These are phyloP conservation scores for Amanita fuliginea DNA, from an alignment of 768 basidiomycete species.

Conservation along the genomic window DNA sequence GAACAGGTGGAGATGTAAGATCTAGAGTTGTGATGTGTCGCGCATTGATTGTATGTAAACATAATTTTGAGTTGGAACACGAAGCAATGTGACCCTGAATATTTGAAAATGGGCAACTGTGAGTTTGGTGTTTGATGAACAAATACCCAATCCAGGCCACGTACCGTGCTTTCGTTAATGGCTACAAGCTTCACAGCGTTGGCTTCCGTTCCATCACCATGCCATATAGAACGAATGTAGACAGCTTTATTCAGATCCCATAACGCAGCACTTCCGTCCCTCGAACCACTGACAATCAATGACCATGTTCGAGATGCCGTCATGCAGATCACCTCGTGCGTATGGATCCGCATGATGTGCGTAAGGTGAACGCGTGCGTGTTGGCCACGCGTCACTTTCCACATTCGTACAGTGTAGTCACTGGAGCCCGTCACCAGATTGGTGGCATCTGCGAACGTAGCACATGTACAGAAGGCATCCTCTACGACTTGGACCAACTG, in stretches of 20 bases:
- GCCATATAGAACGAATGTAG: constrained; percentile 77
- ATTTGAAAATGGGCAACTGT: constrained; percentile 23
- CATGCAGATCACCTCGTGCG: constrained; percentile 53
- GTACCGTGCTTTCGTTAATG: constrained; percentile 80
- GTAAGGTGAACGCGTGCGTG: constrained; percentile 29
- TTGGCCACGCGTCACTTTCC: constrained; percentile 46
- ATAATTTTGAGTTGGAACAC: constrained; percentile 60
- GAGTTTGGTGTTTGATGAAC: not conserved
- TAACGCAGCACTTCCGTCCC: constrained; percentile 75
- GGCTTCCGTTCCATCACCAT: constrained; percentile 30
- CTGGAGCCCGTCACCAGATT: constrained; percentile 72
- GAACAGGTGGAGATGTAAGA: constrained; percentile 33
- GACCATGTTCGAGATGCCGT: constrained; percentile 77
- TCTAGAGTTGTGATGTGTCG: constrained; percentile 66
- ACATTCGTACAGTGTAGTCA: constrained; percentile 75
- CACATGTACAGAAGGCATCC: constrained; percentile 59
- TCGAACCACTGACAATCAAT: constrained; percentile 69
- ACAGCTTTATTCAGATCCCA: constrained; percentile 86
- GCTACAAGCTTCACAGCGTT: constrained; percentile 54
- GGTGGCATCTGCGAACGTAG: constrained; percentile 63
- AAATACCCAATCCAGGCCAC: constrained; percentile 14
- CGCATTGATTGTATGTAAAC: constrained; percentile 81
- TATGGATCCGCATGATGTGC: constrained; percentile 76
- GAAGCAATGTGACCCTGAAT: constrained; percentile 79
- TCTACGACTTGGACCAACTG: constrained; percentile 74